A percentile compares a stretch with the other conserved stretches of the same genome.
Evolutionary conservation across 306 rosid species (phyloP).

Genomic region (Acmispon strigosus): DNA sequence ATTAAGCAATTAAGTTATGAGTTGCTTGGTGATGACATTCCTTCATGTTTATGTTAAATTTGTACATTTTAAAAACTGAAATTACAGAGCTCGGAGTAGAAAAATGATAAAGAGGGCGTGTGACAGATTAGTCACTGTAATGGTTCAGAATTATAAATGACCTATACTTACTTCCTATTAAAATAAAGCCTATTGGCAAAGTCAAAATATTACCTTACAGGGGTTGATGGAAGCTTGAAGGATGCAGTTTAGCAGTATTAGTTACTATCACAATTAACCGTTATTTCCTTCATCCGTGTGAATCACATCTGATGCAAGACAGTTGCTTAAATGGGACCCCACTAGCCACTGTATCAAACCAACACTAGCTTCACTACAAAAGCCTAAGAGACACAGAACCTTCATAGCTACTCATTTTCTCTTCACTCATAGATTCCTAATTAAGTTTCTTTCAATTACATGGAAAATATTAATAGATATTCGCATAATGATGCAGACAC

Average conservation of each 20-base stretch:
- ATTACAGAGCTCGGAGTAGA: neutral
- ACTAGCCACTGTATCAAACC: neutral
- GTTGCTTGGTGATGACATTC: neutral
- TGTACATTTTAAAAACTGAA: neutral
- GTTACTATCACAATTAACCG: conserved; percentile 18
- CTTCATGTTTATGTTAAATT: too few relatives aligned
- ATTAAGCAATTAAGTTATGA: neutral
- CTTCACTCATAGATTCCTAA: conserved; percentile 27
- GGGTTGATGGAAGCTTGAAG: conserved; percentile 17
- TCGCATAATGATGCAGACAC: too few relatives aligned
- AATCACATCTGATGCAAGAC: conserved; percentile 35
- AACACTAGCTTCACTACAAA: conserved; percentile 29
- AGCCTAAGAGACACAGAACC: conserved; percentile 29
- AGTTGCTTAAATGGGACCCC: conserved; percentile 35
- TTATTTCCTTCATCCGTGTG: conserved; percentile 37
- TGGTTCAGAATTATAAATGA: conserved; percentile 23
- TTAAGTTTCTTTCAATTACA: conserved; percentile 28
- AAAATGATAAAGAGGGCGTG: neutral
- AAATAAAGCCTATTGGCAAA: neutral
- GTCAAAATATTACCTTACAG: conserved; percentile 16
- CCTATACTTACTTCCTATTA: neutral
- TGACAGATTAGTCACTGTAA: conserved; percentile 1
- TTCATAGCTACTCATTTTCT: conserved; percentile 30
- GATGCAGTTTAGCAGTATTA: neutral
- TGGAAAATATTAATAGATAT: too few relatives aligned